Conservation (phyloP, 768 basidiomycete genomes). For the Lanmaoa rubissima region DNA sequence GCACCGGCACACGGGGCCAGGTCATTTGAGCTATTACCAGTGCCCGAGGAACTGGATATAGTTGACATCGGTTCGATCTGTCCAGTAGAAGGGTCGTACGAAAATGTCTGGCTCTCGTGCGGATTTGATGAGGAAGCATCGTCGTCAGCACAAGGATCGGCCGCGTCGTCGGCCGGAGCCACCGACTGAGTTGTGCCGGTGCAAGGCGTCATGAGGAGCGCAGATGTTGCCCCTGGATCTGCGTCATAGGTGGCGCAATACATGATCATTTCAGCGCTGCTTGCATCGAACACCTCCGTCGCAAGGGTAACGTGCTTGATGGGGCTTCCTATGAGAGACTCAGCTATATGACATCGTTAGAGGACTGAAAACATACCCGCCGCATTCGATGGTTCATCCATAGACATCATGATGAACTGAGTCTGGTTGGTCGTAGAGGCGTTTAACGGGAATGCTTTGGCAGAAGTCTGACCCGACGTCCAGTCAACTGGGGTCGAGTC, state of each 20-base stretch:
- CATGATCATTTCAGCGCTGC: constrained; percentile 33
- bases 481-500: constrained; percentile 28
- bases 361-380: constrained; percentile 12
- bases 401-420: constrained; percentile 40
- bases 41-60: constrained; percentile 27
- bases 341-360: background rate
- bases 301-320: constrained; percentile 42
- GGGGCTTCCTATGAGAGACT: constrained; percentile 10
- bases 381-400: constrained; percentile 1
- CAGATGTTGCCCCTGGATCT: constrained; percentile 44
- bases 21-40: background rate
- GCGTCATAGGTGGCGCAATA: constrained; percentile 66
- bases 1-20: constrained; percentile 1
- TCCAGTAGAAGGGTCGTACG: constrained; percentile 48
- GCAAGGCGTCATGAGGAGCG: constrained; percentile 52
- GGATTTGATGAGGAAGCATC: constrained; percentile 5
- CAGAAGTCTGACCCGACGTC: constrained; percentile 24
- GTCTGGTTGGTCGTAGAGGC: constrained; percentile 50
- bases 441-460: constrained; percentile 41
- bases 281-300: constrained; percentile 42
- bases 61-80: constrained; percentile 55
- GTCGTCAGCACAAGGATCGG: constrained; percentile 12
- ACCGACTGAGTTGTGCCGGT: constrained; percentile 31
- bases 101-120: constrained; percentile 57
- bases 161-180: background rate